These are phyloP conservation scores for Rehmannia glutinosa DNA, from an alignment of 257 asterid genomes.

Conservation along the genomic window DNA sequence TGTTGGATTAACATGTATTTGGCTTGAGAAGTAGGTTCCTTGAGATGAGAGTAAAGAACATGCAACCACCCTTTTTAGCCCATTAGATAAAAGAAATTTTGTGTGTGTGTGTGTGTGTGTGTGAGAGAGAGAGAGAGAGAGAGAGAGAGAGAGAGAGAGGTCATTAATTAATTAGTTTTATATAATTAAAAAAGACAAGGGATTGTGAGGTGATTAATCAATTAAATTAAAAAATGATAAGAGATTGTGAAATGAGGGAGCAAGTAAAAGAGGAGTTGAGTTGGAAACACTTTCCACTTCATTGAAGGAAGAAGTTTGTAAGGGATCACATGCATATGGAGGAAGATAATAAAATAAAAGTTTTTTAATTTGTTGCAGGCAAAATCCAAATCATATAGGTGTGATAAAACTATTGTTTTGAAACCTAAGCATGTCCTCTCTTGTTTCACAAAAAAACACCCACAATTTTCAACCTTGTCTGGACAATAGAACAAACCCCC, in stretches of 20 bases:
- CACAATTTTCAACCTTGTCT: constrained; percentile 36
- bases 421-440: constrained; percentile 44
- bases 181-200: too few relatives aligned
- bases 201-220: too few relatives aligned
- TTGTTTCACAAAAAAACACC: constrained; percentile 12
- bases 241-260: constrained; percentile 27
- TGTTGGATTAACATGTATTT: constrained; percentile 18
- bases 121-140: too few relatives aligned
- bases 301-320: constrained; percentile 39
- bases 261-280: constrained; percentile 41
- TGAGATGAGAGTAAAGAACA: constrained; percentile 72
- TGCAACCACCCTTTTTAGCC: constrained; percentile 34
- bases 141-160: too few relatives aligned
- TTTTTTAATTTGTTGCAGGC: constrained; percentile 13
- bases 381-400: constrained; percentile 47
- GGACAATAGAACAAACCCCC: constrained; percentile 7
- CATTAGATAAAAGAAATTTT: constrained; percentile 17
- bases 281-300: constrained; percentile 63
- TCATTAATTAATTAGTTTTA: too few relatives aligned
- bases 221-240: constrained; percentile 8
- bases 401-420: constrained; percentile 28
- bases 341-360: constrained; percentile 30
- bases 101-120: too few relatives aligned
- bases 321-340: constrained; percentile 57
- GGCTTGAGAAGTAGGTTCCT: constrained; percentile 46